Conservation (phyloP, 805 yeast genomes). For the Candida dajiaensis region DNA sequence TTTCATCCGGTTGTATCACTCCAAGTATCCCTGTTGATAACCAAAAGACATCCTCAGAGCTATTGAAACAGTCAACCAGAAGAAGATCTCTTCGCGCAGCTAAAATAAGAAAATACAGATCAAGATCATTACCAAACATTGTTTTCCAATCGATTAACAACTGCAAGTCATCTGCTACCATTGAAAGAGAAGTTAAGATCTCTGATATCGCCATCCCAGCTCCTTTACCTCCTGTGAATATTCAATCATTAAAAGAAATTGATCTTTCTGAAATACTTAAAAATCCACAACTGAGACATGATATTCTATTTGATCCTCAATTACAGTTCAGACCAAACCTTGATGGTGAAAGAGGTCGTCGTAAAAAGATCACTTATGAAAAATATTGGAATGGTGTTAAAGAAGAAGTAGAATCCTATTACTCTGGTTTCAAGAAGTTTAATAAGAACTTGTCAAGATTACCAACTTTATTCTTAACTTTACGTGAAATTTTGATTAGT, state of each 20-base stretch:
- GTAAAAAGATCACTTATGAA: conserved; percentile 71
- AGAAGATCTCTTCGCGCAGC: conserved; percentile 4
- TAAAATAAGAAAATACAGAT: conserved; percentile 22
- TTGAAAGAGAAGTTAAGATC: background rate
- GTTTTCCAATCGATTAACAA: conserved; percentile 7
- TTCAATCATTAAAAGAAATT: conserved; percentile 76
- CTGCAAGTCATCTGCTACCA: background rate
- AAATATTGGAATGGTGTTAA: conserved; percentile 79
- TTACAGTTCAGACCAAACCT: conserved; percentile 86
- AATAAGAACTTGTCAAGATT: conserved; percentile 28
- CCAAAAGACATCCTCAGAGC: background rate
- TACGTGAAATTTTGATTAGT: conserved; percentile 67
- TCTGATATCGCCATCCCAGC: conserved; percentile 28
- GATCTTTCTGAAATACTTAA: conserved; percentile 84
- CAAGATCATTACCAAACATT: conserved; percentile 25
- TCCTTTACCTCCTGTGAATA: conserved; percentile 74
- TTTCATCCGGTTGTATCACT: conserved; percentile 11
- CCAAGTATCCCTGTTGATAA: conserved; percentile 1
- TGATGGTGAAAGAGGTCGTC: conserved; percentile 84
- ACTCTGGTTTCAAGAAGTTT: conserved; percentile 22
- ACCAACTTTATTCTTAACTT: conserved; percentile 69
- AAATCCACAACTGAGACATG: conserved; percentile 91
- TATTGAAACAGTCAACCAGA: background rate
- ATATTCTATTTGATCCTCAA: conserved; percentile 86
- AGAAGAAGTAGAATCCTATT: conserved; percentile 51